Percentiles rank a stretch among this genome's conserved stretches.
These are phyloP conservation scores for Liquidambar formosana DNA, from an alignment of 164 flowering plant genomes.

Conservation along the genomic window DNA sequence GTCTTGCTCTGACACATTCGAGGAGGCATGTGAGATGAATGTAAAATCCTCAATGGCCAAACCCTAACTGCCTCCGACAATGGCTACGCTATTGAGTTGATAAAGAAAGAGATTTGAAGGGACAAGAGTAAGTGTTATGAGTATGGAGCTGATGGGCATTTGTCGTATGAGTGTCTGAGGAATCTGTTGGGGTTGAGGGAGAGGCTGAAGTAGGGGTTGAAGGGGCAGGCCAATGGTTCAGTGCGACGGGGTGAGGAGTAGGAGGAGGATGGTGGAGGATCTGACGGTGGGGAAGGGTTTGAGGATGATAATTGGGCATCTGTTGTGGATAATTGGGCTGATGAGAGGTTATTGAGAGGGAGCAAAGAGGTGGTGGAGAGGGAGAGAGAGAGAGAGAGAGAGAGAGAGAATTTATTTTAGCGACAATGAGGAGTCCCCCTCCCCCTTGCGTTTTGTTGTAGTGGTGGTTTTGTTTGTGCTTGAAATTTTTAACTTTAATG, in stretches of 20 bases:
- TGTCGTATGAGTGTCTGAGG: conserved; percentile 87
- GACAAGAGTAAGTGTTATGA: conserved; percentile 92
- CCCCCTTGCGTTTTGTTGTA: no score
- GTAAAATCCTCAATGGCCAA: conserved; percentile 74
- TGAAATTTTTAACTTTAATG: no score
- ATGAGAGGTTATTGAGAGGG: conserved; percentile 45
- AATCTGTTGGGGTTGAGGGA: conserved; percentile 81
- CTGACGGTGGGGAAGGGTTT: conserved; percentile 36
- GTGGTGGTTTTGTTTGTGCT: no score
- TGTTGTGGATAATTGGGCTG: conserved; percentile 72
- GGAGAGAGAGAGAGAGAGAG: conserved; percentile 50
- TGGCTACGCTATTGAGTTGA: conserved; percentile 85
- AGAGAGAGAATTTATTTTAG: conserved; percentile 78
- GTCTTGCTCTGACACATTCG: conserved; percentile 56
- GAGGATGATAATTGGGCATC: conserved; percentile 88
- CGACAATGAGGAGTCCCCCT: conserved; percentile 83
- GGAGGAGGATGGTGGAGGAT: conserved; percentile 29
- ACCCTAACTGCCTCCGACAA: conserved; percentile 70
- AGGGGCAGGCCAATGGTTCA: conserved; percentile 25
- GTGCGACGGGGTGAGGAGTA: background rate
- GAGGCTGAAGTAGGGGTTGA: conserved; percentile 46
- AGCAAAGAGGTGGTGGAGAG: conserved; percentile 13
- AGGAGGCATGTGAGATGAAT: conserved; percentile 62
- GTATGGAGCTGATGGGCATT: conserved; percentile 83
- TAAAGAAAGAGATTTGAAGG: conserved; percentile 68